Evolutionary conservation across 129 eudicot genomes (phyloP), one percentile per base, ranked within the genome.

Genomic region (Arctium lappa): DNA sequence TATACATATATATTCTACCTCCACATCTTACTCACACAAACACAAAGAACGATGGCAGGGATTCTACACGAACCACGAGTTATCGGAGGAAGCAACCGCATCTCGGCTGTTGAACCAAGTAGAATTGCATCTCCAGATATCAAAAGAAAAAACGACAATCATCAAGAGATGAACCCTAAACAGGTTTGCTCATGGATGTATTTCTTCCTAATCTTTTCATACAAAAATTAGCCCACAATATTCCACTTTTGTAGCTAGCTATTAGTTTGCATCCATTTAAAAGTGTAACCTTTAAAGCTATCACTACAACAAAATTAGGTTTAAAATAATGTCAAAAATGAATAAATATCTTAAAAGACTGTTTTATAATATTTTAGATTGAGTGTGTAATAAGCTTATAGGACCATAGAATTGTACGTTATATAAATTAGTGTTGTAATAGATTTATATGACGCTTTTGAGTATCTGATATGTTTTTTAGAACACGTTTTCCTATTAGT

Each of bases 61-160:
- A 38, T 85, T 62, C 84, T 74, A 66, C 79, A 84, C 71, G 91
- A 89, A 81, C 70, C 83, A 29, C 62, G 85, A 37, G 76, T 75
- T 10, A 63, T 60, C 27, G 93, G 91, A 18, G 89, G 91, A 18
- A 90, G 90, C 86, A 85, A 91, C 75, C 91, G 91, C 34, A 79
- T 89, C 31, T 88, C 73, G 46, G 88, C 94, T 6, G 44, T 88
- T 71, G 81, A 85, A 53, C 53, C 74, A 32, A 63, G 44, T 79
- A 62, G 72, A 83, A 66, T 62, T 13, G 69, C 89, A 34, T 40
- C 72, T 73, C 60, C 86, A 6, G 73, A 6, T 34, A 22, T 3
- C 63, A 62, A 15, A 79, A 65, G 12, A 76, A 83, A 72, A 44
- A 63, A 71, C 48, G 81, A 62, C 69, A 86, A 90, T 69, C 85